These are phyloP conservation scores for Saccharomyces cerevisiae DNA, from an alignment of 805 yeast species.

Conservation along the genomic window DNA sequence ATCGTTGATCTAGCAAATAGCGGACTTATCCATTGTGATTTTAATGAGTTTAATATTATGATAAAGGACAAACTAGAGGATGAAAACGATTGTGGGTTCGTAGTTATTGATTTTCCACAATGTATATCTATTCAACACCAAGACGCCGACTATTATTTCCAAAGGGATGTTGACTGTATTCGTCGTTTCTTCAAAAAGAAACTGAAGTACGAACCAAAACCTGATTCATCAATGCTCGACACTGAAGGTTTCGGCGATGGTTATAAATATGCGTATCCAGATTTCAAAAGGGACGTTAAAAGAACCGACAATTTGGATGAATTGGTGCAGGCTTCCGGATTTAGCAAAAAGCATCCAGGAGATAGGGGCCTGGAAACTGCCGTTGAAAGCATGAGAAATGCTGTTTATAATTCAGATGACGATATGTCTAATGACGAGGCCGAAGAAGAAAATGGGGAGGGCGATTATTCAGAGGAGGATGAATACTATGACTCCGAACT, in stretches of 20 bases:
- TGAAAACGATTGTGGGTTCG: conserved; percentile 55
- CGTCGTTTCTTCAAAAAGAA: conserved; percentile 73
- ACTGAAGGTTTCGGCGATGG: conserved; percentile 79
- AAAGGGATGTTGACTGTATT: conserved; percentile 89
- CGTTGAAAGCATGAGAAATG: conserved; percentile 53
- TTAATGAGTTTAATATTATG: conserved; percentile 92
- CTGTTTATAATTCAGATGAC: conserved; percentile 27
- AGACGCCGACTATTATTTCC: conserved; percentile 81
- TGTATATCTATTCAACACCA: conserved; percentile 87
- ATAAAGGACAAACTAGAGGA: conserved; percentile 48
- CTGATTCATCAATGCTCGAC: conserved; percentile 65
- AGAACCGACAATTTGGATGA: conserved; percentile 67
- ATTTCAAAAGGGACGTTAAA: conserved; percentile 64
- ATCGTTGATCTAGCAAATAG: conserved; percentile 74
- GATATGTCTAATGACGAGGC: conserved; percentile 54
- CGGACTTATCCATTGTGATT: conserved; percentile 95
- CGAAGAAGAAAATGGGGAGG: conserved; percentile 27
- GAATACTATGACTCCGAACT: conserved; percentile 28
- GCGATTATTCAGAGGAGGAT: conserved; percentile 21
- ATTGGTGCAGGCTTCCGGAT: conserved; percentile 91
- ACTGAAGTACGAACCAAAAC: conserved; percentile 61
- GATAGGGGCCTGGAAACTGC: conserved; percentile 70
- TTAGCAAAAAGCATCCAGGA: conserved; percentile 42
- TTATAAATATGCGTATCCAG: conserved; percentile 67
- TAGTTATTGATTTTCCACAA: conserved; percentile 97